A percentile compares a stretch with the other conserved stretches of the same genome.
These are phyloP conservation scores for Microstroma glucosiphilum DNA, from an alignment of 1,284 basidiomycete genomes.

Conservation along the genomic window DNA sequence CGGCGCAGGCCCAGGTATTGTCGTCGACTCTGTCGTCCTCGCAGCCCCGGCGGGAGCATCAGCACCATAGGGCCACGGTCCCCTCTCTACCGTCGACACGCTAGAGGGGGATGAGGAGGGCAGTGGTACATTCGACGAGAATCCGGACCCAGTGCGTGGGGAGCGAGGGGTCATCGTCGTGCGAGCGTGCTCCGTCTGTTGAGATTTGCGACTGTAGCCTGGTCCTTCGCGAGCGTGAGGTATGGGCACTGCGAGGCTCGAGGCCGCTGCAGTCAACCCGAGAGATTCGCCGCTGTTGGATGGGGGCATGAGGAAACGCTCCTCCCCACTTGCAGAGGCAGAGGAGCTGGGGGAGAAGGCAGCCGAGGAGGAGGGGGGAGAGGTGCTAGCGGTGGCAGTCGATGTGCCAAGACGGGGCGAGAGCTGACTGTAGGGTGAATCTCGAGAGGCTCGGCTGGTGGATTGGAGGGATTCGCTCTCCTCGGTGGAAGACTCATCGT, in stretches of 20 bases:
- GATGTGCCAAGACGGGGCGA: background rate
- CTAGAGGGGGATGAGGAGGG: too few relatives aligned
- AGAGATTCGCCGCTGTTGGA: background rate
- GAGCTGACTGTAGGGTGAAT: background rate
- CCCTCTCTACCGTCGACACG: too few relatives aligned
- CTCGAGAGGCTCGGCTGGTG: background rate
- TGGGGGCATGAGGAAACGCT: background rate
- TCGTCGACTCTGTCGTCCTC: too few relatives aligned
- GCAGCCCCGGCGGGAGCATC: too few relatives aligned
- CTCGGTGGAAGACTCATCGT: slow-evolving; percentile 5
- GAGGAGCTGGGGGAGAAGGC: background rate
- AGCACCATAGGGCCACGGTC: too few relatives aligned
- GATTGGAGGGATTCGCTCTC: background rate
- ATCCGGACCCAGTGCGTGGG: background rate
- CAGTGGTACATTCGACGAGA: too few relatives aligned
- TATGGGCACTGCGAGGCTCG: background rate
- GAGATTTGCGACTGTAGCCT: background rate
- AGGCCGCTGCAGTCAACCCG: background rate
- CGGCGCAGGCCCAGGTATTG: too few relatives aligned
- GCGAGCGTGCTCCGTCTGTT: background rate
- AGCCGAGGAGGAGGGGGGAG: background rate
- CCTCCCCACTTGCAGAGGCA: background rate
- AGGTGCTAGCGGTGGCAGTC: background rate
- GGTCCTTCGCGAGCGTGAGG: slow-evolving; percentile 1
- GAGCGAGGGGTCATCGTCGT: background rate